Base-by-base conservation (phyloP, 2,329 filamentous ascomycete species). In the Diaporthe citrichinensis region DNA sequence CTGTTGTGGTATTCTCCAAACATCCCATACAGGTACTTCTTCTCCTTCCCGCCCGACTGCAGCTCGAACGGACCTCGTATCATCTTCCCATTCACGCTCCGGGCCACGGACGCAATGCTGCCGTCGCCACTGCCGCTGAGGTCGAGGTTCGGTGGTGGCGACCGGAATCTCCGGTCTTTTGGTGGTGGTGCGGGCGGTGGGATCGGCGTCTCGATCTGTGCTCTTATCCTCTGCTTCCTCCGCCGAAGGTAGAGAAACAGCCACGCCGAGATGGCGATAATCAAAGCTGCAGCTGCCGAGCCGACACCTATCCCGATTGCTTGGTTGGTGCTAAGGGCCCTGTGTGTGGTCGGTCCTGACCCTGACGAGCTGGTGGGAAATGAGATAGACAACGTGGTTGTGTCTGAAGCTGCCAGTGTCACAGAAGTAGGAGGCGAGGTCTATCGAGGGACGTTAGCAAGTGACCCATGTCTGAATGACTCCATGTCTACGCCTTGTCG, bases 221-320 rank as follows among this genome's bases (percentile, higher is more conserved):
- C 53, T 41, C 57, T 73, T 12, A 51, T 69, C 41, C 41, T 71
- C 62, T 73, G 62, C 76, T 78, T 79, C 58, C 78, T 76, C 71
- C 78, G 58, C 12, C 80, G 80, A 28, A 79, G 65, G 59, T 77
- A 80, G 71, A 79, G 72, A 49, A 78, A 78, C 67, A 80, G 69
- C 20, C 74, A 74, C 39, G 79, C 67, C 15, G 62, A 44, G 51
- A 78, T 62, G 25, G 74, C 73, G 9, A 78, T 28, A 17, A 80
- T 57, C 23, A 82, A 75, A n/a, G 72, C 77, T 15, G 57, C 77
- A 4, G 78, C 76, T 12, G 73, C 80, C 9, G 78, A 78, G n/a
- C 80, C 80, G 46, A 81, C 72, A 15, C 75, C 80, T 68, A 81
- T 81, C 28, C 80, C 80, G 36, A 81, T 76, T 44, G 77, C 78